Conservation (phyloP, 148 eudicot species). For the Silene uniflora region DNA sequence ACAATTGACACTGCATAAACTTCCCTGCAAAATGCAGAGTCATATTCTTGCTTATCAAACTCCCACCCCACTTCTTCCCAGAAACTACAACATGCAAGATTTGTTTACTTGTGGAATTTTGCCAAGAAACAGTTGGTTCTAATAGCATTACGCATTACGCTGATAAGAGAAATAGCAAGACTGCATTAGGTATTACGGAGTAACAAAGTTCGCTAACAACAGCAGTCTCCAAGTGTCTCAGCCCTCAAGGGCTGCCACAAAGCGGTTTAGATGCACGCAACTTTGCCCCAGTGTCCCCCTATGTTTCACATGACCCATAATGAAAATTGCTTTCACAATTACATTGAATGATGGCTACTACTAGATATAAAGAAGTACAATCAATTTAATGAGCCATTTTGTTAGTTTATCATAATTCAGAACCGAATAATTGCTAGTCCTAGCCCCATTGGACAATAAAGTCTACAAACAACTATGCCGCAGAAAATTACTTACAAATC, state of each 20-base stretch:
- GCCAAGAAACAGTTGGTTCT: no score
- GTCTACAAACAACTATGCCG: neutral
- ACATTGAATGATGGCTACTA: neutral
- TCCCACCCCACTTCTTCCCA: neutral
- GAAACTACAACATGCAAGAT: neutral
- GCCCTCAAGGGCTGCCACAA: no score
- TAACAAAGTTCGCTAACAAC: no score
- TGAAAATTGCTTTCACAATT: neutral
- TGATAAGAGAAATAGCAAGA: no score
- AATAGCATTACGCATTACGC: no score
- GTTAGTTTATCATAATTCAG: neutral
- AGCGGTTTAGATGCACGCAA: neutral
- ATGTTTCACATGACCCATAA: neutral
- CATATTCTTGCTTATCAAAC: neutral
- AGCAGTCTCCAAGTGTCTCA: no score
- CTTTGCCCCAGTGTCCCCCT: neutral
- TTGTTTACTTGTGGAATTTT: no score
- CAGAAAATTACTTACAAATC: slow-evolving; percentile 41
- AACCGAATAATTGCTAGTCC: neutral
- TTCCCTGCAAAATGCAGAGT: slow-evolving; percentile 53
- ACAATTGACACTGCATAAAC: slow-evolving; percentile 97
- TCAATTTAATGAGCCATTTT: no score
- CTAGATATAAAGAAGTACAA: no score
- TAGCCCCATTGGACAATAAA: neutral
- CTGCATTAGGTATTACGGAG: no score